phyloP scores from a whole-genome alignment of 2,329 filamentous ascomycete species.

The Paecilomyces sp. region DNA sequence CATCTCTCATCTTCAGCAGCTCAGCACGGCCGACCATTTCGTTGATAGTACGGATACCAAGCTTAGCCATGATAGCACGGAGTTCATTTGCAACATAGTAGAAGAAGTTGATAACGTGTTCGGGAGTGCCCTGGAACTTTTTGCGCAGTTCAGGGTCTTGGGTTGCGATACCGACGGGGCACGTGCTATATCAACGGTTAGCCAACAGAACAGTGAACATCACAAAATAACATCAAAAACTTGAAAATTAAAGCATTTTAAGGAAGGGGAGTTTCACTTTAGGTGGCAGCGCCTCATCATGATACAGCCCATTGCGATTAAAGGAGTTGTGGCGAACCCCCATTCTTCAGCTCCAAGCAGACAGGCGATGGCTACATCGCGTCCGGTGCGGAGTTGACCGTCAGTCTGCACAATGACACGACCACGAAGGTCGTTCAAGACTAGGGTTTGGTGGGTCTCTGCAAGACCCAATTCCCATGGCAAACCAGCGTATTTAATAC shows the following conservation, averaged over 20 bases:
- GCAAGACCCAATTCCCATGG: constrained; percentile 96
- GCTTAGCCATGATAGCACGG: constrained; percentile 90
- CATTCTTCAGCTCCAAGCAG: constrained; percentile 96
- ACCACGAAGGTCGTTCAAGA: constrained; percentile 90
- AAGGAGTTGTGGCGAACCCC: constrained; percentile 88
- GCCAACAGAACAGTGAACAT: not conserved
- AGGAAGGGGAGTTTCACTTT: constrained; percentile 5
- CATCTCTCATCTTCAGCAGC: constrained; percentile 76
- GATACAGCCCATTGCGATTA: constrained; percentile 95
- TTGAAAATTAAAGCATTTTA: constrained; percentile 5
- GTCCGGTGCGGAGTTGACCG: constrained; percentile 84
- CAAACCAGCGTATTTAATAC: constrained; percentile 96
- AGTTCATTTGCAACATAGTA: constrained; percentile 97
- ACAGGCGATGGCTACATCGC: constrained; percentile 91
- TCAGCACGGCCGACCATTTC: constrained; percentile 96
- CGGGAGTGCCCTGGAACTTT: constrained; percentile 88
- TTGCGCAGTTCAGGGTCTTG: constrained; percentile 90
- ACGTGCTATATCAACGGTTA: constrained; percentile 48
- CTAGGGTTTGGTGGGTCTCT: constrained; percentile 92
- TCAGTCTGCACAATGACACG: constrained; percentile 95
- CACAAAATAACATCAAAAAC: constrained; percentile 8
- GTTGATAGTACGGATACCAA: constrained; percentile 91
- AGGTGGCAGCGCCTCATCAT: constrained; percentile 72
- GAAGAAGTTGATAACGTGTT: constrained; percentile 98
- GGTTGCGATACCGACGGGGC: constrained; percentile 90